Conservation (phyloP, 139 green algal species). For the Closterium sp. region DNA sequence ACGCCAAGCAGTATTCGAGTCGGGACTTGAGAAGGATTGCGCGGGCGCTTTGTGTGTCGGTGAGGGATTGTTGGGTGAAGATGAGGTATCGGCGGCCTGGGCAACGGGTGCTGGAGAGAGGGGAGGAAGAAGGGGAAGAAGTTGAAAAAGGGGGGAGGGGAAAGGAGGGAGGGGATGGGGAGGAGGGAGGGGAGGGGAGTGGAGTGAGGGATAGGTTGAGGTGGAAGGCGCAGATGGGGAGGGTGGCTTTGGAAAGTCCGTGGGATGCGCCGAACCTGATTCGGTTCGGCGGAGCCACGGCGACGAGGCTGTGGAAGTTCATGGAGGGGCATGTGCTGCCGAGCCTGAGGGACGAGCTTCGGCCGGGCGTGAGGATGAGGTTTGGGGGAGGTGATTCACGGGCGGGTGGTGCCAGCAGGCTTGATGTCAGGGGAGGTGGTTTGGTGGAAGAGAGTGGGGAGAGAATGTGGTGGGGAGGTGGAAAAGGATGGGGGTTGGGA, state of each 20-base stretch:
- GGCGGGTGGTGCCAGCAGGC: too few relatives aligned
- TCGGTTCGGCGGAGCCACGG: constrained; percentile 16
- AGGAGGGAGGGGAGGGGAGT: background rate
- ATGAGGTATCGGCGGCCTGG: background rate
- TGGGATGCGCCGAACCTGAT: constrained; percentile 8
- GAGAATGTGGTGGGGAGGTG: background rate
- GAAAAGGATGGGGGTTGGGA: background rate
- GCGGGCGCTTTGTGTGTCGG: constrained; percentile 4
- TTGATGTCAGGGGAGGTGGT: background rate
- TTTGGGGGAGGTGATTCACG: background rate
- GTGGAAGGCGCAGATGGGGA: background rate
- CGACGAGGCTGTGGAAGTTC: constrained; percentile 35
- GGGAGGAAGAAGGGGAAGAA: background rate
- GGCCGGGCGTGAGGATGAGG: background rate
- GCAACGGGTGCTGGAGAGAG: background rate
- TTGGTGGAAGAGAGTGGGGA: background rate
- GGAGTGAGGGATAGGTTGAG: background rate
- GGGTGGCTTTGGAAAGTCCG: background rate
- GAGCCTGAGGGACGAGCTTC: constrained; percentile 6
- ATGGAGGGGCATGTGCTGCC: constrained; percentile 25
- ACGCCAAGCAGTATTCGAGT: constrained; percentile 9
- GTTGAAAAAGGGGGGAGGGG: background rate
- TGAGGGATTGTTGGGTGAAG: constrained; percentile 13
- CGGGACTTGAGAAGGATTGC: constrained; percentile 15
- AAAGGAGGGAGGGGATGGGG: background rate